Conservation (phyloP, 352 stramenopile species). For the Globisporangium takayamanum region DNA sequence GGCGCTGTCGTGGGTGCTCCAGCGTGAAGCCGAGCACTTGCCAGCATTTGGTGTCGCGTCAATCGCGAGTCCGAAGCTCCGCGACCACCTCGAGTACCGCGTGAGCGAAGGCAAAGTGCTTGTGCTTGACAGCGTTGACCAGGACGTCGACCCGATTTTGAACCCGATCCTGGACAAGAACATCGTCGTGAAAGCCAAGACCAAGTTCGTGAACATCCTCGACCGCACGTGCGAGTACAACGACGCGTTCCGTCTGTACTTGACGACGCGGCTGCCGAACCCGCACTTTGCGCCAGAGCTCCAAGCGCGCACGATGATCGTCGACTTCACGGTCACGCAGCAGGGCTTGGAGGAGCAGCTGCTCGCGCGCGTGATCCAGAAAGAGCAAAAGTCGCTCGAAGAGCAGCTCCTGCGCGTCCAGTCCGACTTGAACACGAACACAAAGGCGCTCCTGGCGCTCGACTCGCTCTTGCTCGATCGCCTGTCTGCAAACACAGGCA, state of each 20-base stretch:
- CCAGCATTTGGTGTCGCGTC: conserved; percentile 55
- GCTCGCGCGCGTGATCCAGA: conserved; percentile 86
- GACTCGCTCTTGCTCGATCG: conserved; percentile 84
- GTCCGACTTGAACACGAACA: conserved; percentile 81
- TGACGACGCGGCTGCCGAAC: conserved; percentile 61
- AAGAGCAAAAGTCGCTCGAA: conserved; percentile 87
- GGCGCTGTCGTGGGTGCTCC: conserved; percentile 81
- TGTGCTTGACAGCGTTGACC: conserved; percentile 73
- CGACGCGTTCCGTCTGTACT: conserved; percentile 58
- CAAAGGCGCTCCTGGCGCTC: conserved; percentile 77
- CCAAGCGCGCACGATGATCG: conserved; percentile 54
- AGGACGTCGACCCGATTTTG: conserved; percentile 54
- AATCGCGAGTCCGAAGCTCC: conserved; percentile 58
- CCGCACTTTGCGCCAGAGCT: conserved; percentile 69
- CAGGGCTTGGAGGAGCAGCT: conserved; percentile 89
- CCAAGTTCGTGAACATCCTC: conserved; percentile 60
- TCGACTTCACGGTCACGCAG: conserved; percentile 91
- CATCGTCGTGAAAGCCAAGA: conserved; percentile 51
- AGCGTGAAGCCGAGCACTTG: conserved; percentile 55
- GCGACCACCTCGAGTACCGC: conserved; percentile 82
- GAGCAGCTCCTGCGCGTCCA: conserved; percentile 86
- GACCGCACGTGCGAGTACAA: conserved; percentile 65
- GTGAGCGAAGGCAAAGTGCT: conserved; percentile 85
- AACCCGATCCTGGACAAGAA: conserved; percentile 63
- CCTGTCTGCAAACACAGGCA: conserved; percentile 81